A percentile compares a stretch with the other conserved stretches of the same genome.
Conservation (phyloP, 1,139 yeast species). For the Candida pseudoviswanathii region DNA sequence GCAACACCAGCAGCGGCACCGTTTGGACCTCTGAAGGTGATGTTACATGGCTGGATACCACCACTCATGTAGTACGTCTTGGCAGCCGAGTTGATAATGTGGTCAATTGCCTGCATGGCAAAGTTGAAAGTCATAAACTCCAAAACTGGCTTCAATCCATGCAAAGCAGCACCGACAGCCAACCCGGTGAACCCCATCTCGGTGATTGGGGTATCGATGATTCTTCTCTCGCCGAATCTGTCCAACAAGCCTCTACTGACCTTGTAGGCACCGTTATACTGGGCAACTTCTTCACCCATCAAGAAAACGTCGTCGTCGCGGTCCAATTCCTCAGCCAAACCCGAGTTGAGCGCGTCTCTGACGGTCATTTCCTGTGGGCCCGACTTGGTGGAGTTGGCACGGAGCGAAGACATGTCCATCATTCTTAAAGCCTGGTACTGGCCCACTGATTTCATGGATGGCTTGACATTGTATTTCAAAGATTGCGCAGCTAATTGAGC, state of each 20-base stretch:
- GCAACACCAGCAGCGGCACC: slow-evolving; percentile 99
- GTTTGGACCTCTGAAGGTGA: slow-evolving; percentile 98
- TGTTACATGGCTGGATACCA: slow-evolving; percentile 96
- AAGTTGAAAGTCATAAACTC: slow-evolving; percentile 99
- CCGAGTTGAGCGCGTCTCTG: slow-evolving; percentile 94
- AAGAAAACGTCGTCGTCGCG: slow-evolving; percentile 91
- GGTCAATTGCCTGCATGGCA: slow-evolving; percentile 99
- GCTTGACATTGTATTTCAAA: slow-evolving; percentile 25
- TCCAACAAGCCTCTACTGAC: slow-evolving; percentile 94
- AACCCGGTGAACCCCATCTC: slow-evolving; percentile 99
- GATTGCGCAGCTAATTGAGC: slow-evolving; percentile 51
- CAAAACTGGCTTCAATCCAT: slow-evolving; percentile 95
- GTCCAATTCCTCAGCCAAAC: slow-evolving; percentile 96
- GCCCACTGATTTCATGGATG: slow-evolving; percentile 29
- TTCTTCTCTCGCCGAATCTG: slow-evolving; percentile 95
- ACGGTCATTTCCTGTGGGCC: slow-evolving; percentile 79
- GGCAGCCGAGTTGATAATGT: slow-evolving; percentile 96
- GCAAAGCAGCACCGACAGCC: slow-evolving; percentile 96
- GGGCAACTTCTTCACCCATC: slow-evolving; percentile 99
- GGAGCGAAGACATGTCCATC: slow-evolving; percentile 25
- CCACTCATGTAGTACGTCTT: slow-evolving; percentile 99
- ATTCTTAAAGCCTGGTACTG: slow-evolving; percentile 42
- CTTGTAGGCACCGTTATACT: slow-evolving; percentile 98
- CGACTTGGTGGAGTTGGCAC: slow-evolving; percentile 51
- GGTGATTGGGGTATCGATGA: slow-evolving; percentile 97